Base-by-base conservation (phyloP, 2,329 filamentous ascomycete species). In the Colletotrichum sp. region DNA sequence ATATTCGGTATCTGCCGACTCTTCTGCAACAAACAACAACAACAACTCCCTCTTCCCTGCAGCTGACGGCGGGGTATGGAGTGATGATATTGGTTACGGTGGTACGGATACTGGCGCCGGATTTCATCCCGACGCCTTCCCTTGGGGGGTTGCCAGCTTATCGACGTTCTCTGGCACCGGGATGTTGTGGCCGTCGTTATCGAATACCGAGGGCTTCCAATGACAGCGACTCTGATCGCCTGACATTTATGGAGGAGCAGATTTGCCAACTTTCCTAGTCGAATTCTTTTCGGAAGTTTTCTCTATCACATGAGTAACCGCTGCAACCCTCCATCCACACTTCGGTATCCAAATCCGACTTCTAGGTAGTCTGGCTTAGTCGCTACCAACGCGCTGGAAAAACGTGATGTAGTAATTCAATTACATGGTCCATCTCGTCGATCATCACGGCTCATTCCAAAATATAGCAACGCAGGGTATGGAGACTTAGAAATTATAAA, bases 131-230 rank as follows among this genome's bases (percentile, higher is more conserved):
- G 76, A 77, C 7, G 76, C 74, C 5, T 73, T 77, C 36, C 66
- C 76, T 16, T 72, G 70, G 70, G 70, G 61, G 2, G 57, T 69
- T 21, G 36, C 67, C 21, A 34, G 57, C 13, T 13, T 60, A 3
- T 60, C 24, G 15, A 26, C 30, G 4, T 58, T 68, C 28, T 58
- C 66, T 26, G 4, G 26, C 4, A 6, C 85, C 52, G 82, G 77
- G 4, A 83, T 82, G 12, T 87, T 86, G 72, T 88, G 84, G 77
- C 86, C 26, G 88, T 83, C 32, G 84, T 85, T 21, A 90, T 78
- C 36, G 26, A 48, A 66, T 48, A 5, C 63, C 36, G 63, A 66
- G 15, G 24, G 36, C 8, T 30, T 66, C 9, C 26, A 66, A 38
- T 66, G 18, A 61, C 24, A 28, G 16, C 24, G 15, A 28, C 21